Base-by-base conservation (phyloP, 2,329 filamentous ascomycete species). In the Penicillium hordei region DNA sequence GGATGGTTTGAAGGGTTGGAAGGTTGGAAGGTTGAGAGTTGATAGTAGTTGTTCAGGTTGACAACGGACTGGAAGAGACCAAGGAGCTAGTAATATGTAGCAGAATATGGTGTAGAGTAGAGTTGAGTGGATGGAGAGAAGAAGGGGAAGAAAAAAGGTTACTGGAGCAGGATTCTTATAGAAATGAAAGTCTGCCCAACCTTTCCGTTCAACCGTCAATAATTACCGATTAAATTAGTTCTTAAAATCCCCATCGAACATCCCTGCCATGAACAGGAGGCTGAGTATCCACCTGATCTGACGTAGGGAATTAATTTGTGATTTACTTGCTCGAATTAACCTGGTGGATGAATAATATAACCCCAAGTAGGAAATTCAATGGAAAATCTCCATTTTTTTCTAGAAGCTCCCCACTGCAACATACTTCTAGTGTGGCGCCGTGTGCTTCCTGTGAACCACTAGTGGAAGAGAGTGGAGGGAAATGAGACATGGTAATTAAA, bases 181-280 rank as follows among this genome's bases (percentile, higher is more conserved):
- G 53, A 56, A 52, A 56, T 42, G n/a, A 29, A 51, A 39, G 23
- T 21, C 17, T 39, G 23, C 25, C 55, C 38, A 54, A 46, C 55
- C n/a, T 50, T 51, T 60, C 49, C 55, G 49, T 48, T 50, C 42
- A 51, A 55, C 54, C 49, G 42, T 51, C 45, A 31, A 55, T 60
- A 63, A 63, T 58, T 58, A 61, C 59, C 52, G 59, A 51, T 46
- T 61, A 59, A 62, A 62, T 29, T 50, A 39, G 39, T 58, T 38
- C 51, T 51, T 43, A 51, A 55, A 50, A 34, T 50, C 53, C 52
- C 44, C 46, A 64, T 63, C 59, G 60, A 62, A 50, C 59, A 67
- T 67, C 65, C 65, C 62, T 67, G 64, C 65, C 62, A 60, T 66
- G 65, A 67, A 67, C 64, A 67, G 65, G 64, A 67, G 65, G 65